A percentile compares a stretch with the other conserved stretches of the same genome.
These are phyloP conservation scores for Apiospora rasikravindrae DNA, from an alignment of 2,329 filamentous ascomycete species.

Conservation along the genomic window DNA sequence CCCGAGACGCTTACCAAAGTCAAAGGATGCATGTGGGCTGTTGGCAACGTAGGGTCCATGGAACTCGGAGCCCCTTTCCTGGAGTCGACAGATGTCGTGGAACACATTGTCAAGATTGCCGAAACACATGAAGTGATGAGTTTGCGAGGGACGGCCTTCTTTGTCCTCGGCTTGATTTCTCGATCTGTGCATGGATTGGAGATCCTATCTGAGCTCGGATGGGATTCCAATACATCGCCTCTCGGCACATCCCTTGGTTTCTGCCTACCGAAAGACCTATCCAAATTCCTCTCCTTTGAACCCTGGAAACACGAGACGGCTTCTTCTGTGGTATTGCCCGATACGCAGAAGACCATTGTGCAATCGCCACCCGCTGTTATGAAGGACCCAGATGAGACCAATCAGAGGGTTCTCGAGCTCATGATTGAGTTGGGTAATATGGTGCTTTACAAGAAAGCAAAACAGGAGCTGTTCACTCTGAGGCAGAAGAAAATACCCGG, in stretches of 20 bases:
- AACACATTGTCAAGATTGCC: conserved; percentile 86
- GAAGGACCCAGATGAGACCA: conserved; percentile 64
- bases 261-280: conserved; percentile 81
- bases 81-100: conserved; percentile 86
- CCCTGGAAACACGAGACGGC: conserved; percentile 61
- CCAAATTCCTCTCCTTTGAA: conserved; percentile 75
- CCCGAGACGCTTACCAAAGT: conserved; percentile 87
- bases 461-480: conserved; percentile 80
- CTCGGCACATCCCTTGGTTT: conserved; percentile 85
- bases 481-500: conserved; percentile 73
- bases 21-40: conserved; percentile 96
- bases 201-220: conserved; percentile 86
- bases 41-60: conserved; percentile 98
- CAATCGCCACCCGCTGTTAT: conserved; percentile 57
- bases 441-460: conserved; percentile 86
- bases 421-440: conserved; percentile 92
- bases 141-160: conserved; percentile 93
- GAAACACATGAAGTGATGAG: conserved; percentile 89
- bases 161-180: conserved; percentile 90
- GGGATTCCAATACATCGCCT: conserved; percentile 88
- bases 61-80: conserved; percentile 94
- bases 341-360: conserved; percentile 58
- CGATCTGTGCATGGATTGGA: conserved; percentile 90
- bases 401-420: conserved; percentile 80
- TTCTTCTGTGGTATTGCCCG: conserved; percentile 53